Evolutionary conservation across 164 flowering plant genomes (phyloP).

Genomic region (Berberis vulgaris): DNA sequence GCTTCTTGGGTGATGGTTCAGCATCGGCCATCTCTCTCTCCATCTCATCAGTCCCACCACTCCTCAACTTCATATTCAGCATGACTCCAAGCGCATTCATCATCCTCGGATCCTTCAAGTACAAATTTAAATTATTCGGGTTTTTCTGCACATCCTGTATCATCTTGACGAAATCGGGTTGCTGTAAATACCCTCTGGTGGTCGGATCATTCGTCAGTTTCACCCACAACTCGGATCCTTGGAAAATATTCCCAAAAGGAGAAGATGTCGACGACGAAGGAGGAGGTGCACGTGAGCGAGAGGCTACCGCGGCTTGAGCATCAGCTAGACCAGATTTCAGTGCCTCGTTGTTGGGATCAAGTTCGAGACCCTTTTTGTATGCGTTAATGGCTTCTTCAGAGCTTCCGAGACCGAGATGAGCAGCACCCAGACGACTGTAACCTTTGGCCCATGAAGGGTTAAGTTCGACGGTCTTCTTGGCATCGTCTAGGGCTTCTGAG

Average conservation of each 20-base stretch:
- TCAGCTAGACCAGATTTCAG: slow-evolving; percentile 73
- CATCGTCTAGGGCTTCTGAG: slow-evolving; percentile 68
- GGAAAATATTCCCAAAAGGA: slow-evolving; percentile 70
- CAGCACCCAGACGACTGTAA: slow-evolving; percentile 89
- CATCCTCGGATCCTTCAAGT: slow-evolving; percentile 80
- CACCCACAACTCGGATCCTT: slow-evolving; percentile 88
- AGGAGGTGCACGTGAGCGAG: slow-evolving; percentile 20
- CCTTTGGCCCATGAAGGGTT: slow-evolving; percentile 91
- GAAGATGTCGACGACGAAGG: slow-evolving; percentile 15
- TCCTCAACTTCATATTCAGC: slow-evolving; percentile 48
- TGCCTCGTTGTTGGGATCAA: slow-evolving; percentile 76
- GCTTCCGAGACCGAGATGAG: slow-evolving; percentile 50
- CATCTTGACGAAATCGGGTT: slow-evolving; percentile 82
- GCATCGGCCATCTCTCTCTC: slow-evolving; percentile 31
- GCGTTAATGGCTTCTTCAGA: slow-evolving; percentile 54
- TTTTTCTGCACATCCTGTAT: slow-evolving; percentile 85
- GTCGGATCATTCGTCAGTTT: slow-evolving; percentile 76
- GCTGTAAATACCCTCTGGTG: slow-evolving; percentile 56
- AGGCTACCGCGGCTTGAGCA: slow-evolving; percentile 42
- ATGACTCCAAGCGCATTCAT: slow-evolving; percentile 83
- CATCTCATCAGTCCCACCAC: slow-evolving; percentile 29
- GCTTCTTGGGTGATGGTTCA: slow-evolving; percentile 19
- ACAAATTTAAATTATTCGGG: slow-evolving; percentile 62
- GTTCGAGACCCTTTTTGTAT: slow-evolving; percentile 69
- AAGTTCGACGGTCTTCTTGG: slow-evolving; percentile 75